Evolutionary conservation across 2,329 filamentous ascomycete species (phyloP).

Genomic region (Neobulgaria alba): DNA sequence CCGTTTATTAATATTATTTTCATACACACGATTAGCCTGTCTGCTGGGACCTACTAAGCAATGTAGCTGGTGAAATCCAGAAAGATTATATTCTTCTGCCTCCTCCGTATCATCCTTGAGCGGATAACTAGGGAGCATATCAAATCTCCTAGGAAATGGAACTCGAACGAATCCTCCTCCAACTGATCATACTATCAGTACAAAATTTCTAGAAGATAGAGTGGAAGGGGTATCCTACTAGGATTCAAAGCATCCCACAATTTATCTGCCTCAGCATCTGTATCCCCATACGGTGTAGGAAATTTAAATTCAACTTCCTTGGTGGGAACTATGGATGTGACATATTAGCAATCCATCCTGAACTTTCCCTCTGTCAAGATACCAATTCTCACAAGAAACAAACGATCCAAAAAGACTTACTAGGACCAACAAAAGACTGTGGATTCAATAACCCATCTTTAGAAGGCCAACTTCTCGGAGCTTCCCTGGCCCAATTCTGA

Average conservation of each 20-base stretch:
- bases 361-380: no score
- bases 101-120: conserved; percentile 19
- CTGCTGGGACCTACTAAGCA: conserved; percentile 17
- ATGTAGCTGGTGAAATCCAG: conserved; percentile 25
- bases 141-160: conserved; percentile 21
- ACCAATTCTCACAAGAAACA: no score
- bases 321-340: background rate
- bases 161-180: conserved; percentile 25
- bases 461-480: no score
- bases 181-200: conserved; percentile 12
- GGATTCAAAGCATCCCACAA: conserved; percentile 26
- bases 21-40: no score
- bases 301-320: conserved; percentile 16
- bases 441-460: no score
- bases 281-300: conserved; percentile 21
- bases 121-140: conserved; percentile 22
- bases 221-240: conserved; percentile 9
- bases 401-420: no score
- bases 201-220: background rate
- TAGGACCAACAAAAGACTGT: no score
- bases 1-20: no score
- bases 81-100: conserved; percentile 24
- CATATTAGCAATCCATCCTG: no score
- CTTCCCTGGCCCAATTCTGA: no score
- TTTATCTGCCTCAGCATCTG: conserved; percentile 14